phyloP scores from a whole-genome alignment of 2,329 filamentous ascomycete species.

The Orbilia blumenaviensis region DNA sequence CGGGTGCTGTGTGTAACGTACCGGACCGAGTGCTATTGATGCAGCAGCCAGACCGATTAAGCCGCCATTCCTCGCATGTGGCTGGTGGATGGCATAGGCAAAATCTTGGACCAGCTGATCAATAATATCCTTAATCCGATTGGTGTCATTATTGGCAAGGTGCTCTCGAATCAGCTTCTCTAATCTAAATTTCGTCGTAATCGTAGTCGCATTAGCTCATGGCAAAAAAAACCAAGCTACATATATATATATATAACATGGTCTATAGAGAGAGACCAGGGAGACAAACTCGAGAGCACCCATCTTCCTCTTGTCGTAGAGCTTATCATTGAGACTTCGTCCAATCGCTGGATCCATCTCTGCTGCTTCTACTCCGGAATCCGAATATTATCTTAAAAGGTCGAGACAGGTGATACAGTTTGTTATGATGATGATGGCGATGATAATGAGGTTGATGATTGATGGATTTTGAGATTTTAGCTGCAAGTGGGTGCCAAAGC shows the following conservation, averaged over 20 bases:
- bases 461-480: constrained; percentile 7
- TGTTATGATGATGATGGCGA: constrained; percentile 1
- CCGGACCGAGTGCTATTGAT: constrained; percentile 90
- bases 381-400: constrained; percentile 9
- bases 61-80: constrained; percentile 94
- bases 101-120: constrained; percentile 97
- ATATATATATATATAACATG: background rate
- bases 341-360: constrained; percentile 88
- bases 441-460: background rate
- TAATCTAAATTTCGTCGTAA: constrained; percentile 71
- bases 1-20: constrained; percentile 65
- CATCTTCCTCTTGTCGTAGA: constrained; percentile 97
- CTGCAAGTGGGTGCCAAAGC: constrained; percentile 5
- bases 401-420: background rate
- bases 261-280: background rate
- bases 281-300: constrained; percentile 86
- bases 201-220: background rate
- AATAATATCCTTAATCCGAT: constrained; percentile 84
- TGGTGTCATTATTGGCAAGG: constrained; percentile 77
- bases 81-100: constrained; percentile 95
- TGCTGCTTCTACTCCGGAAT: constrained; percentile 20
- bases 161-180: constrained; percentile 90
- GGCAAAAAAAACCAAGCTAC: too few species aligned
- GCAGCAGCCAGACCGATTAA: constrained; percentile 94
- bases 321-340: constrained; percentile 93